Evolutionary conservation across 2,329 filamentous ascomycete species (phyloP), one percentile per base, ranked within the genome.

Genomic region (Clonostachys sp.): DNA sequence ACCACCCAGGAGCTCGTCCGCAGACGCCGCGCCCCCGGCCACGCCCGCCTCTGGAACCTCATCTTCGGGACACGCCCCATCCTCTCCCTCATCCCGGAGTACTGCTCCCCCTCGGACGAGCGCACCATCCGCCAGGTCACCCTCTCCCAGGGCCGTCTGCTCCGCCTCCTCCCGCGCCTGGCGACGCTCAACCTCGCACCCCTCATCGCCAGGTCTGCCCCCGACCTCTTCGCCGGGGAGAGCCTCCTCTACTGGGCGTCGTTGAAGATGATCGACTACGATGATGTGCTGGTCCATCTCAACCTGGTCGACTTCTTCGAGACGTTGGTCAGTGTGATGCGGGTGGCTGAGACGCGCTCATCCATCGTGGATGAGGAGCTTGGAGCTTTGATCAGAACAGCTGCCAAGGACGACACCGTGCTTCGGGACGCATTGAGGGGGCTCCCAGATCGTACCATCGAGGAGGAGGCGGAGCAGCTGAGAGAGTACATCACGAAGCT

Each of bases 241-340:
- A 55, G 74, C 0, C 52, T 81, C 5, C 61, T 82, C 5, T 72
- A 74, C 41, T 81, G 77, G 56, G 75, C 72, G 5, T 71, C 72
- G 8, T 58, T 80, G 30, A 62, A 56, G 46, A 80, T 81, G 77
- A 67, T 80, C 24, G 73, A 76, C 49, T 67, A 56, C 47, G 56
- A 62, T 1, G 78, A 81, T 47, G 49, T 62, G 17, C 64, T 82
- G 18, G 75, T 81, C 71, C 69, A 74, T 41, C 60, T 75, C 7
- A 75, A 53, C 46, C 64, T 80, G 17, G 60, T 77, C n/a, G 74
- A 79, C 51, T 81, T 79, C 50, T 76, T 76, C 53, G 74, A 80
- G 61, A 62, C 65, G 8, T 62, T 80, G 17, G 60, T 80, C 30
- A 73, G 68, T 44, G 63, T 76, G 34, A 68, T 78, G 65, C 62